Percentiles rank a stretch among this genome's conserved stretches.
Conservation (phyloP, 129 eudicot genomes). For the Apium graveolens region DNA sequence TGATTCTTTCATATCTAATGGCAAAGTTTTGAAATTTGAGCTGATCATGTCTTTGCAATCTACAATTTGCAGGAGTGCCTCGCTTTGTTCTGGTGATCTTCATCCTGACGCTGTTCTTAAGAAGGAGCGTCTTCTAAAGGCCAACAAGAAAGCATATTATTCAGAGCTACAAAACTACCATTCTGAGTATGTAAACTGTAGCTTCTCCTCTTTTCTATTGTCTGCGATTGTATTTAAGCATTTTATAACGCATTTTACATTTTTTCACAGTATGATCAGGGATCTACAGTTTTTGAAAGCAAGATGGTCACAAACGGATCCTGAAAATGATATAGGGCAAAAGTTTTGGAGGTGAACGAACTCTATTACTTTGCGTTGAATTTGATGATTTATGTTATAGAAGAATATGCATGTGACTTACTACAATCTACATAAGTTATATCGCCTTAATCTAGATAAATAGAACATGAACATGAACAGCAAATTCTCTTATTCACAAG, state of each 20-base stretch:
- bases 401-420: neutral
- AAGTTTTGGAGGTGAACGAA: conserved; percentile 49
- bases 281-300: conserved; percentile 67
- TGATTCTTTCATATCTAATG: neutral
- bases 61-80: conserved; percentile 57
- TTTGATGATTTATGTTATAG: neutral
- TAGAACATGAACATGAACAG: neutral
- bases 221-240: neutral
- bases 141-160: conserved; percentile 60
- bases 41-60: conserved; percentile 17
- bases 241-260: conserved; percentile 5
- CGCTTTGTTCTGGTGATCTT: conserved; percentile 62
- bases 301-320: conserved; percentile 50
- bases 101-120: conserved; percentile 74
- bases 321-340: conserved; percentile 54
- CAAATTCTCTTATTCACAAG: too few relatives aligned
- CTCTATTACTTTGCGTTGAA: neutral
- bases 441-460: neutral
- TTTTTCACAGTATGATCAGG: conserved; percentile 59
- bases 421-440: neutral
- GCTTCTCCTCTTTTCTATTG: conserved; percentile 1
- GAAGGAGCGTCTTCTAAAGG: conserved; percentile 50
- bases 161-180: conserved; percentile 63
- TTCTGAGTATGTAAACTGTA: conserved; percentile 46
- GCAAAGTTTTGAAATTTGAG: conserved; percentile 9